Conservation (phyloP, 306 rosid species). For the Trifolium fragiferum region DNA sequence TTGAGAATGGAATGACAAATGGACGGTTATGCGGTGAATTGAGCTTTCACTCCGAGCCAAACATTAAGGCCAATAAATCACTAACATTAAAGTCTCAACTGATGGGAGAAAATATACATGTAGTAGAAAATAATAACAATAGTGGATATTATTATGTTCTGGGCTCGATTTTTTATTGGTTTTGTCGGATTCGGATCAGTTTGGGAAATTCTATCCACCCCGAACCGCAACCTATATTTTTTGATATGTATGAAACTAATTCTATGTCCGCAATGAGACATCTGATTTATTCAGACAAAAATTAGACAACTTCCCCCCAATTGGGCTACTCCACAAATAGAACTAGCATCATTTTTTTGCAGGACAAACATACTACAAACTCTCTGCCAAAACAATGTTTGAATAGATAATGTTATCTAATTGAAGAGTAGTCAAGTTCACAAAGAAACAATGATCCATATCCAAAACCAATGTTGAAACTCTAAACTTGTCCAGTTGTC, state of each 20-base stretch:
- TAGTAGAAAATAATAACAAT: too few species aligned
- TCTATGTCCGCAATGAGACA: not conserved
- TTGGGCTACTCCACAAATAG: not conserved
- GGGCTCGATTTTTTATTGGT: too few species aligned
- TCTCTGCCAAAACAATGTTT: not conserved
- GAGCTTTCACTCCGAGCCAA: too few species aligned
- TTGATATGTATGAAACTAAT: not conserved
- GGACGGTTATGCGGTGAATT: too few species aligned
- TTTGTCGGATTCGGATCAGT: too few species aligned
- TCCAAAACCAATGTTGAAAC: not conserved
- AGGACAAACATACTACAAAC: not conserved
- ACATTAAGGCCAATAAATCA: too few species aligned
- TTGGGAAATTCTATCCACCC: too few species aligned
- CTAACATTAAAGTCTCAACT: too few species aligned
- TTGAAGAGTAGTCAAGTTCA: not conserved
- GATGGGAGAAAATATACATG: too few species aligned
- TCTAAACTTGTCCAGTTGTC: not conserved
- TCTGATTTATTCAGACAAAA: not conserved
- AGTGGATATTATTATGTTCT: too few species aligned
- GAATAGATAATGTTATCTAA: not conserved
- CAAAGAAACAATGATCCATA: conserved; percentile 13
- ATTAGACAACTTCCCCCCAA: not conserved
- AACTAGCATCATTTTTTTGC: not conserved
- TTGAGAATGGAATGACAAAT: too few species aligned
- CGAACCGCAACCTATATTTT: not conserved